Evolutionary conservation across 108 stramenopile genomes (phyloP), one percentile per base, ranked within the genome.

Genomic region (Nitzschia sp.): DNA sequence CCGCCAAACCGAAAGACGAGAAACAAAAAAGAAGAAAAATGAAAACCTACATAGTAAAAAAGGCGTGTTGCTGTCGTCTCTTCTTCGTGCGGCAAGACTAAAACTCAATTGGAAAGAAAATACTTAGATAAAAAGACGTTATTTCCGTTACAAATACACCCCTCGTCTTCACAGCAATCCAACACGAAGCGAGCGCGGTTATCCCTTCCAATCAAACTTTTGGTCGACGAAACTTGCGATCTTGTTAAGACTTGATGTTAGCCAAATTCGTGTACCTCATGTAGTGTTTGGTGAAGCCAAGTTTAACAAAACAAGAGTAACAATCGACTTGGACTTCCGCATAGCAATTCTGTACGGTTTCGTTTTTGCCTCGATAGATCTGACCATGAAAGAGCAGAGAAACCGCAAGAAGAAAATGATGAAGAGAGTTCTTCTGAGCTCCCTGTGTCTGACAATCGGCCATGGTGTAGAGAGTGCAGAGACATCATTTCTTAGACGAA

Each of bases 171-270:
- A n/a, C n/a, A n/a, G n/a, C n/a, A n/a, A n/a, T n/a, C n/a, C n/a
- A n/a, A n/a, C n/a, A n/a, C n/a, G n/a, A n/a, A n/a, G n/a, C n/a
- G n/a, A n/a, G n/a, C n/a, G n/a, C n/a, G n/a, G n/a, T n/a, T n/a
- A n/a, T n/a, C n/a, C n/a, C n/a, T n/a, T n/a, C n/a, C n/a, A n/a
- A n/a, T 51, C 49, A 51, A 19, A n/a, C 21, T 51, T 23, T 51
- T 19, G 49, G 49, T 19, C 49, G 21, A 51, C 19, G n/a, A 51
- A 51, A 51, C 19, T 51, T 51, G 49, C 49, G 49, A 51, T 51
- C 49, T 51, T 51, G 49, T 51, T n/a, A 4, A 51, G 49, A 8
- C 17, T 23, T 21, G 21, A 19, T 51, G 49, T 51, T 51, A 51
- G 49, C 49, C 49, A 19, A 51, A 51, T 51, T 51, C 49, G 21